Conservation (phyloP, 345 rosid genomes). For the Euphorbia pulcherrima region DNA sequence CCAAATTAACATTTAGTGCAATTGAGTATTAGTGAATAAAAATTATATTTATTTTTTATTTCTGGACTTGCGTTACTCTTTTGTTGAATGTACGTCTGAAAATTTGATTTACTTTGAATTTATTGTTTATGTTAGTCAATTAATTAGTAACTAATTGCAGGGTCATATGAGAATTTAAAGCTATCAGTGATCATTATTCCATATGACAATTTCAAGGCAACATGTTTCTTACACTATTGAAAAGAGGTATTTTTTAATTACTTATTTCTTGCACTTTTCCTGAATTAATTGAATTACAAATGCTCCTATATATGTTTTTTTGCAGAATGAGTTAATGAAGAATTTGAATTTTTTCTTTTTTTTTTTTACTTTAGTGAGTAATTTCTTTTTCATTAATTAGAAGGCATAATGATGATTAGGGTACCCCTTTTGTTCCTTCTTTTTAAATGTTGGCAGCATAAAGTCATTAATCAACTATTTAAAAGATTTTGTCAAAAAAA, state of each 20-base stretch:
- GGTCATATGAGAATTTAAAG: constrained; percentile 10
- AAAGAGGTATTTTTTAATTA: neutral
- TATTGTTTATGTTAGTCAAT: neutral
- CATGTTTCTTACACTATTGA: constrained; percentile 14
- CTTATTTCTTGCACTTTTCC: neutral
- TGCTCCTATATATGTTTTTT: neutral
- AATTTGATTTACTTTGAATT: neutral
- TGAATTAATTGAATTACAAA: neutral
- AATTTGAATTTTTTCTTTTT: neutral
- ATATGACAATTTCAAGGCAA: constrained; percentile 16
- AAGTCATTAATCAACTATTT: neutral
- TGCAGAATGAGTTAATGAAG: neutral
- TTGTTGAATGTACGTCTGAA: neutral
- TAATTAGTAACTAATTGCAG: constrained; percentile 5
- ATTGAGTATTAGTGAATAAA: neutral
- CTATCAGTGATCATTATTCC: neutral
- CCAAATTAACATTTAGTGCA: neutral
- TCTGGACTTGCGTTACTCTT: neutral
- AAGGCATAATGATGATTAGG: neutral
- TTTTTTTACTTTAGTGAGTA: neutral
- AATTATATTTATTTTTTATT: neutral
- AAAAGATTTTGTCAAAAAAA: neutral
- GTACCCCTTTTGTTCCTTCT: neutral
- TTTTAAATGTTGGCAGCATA: neutral
- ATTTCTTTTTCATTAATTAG: neutral